phyloP scores from a whole-genome alignment of 2,329 filamentous ascomycete genomes.

The Capronia epimyces region DNA sequence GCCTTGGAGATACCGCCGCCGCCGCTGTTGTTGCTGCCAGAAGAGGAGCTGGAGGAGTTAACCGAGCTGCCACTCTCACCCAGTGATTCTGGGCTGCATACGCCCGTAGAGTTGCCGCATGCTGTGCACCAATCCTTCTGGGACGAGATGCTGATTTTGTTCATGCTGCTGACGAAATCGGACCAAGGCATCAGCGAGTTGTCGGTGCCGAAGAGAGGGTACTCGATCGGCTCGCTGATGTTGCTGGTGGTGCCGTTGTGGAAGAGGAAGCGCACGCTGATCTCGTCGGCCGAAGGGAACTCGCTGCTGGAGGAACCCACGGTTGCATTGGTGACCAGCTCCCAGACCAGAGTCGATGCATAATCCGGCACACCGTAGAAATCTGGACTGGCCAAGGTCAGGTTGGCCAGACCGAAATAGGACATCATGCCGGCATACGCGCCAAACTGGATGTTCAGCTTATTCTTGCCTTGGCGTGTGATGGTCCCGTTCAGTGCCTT shows the following conservation, averaged over 20 bases:
- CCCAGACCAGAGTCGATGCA: slow-evolving; percentile 73
- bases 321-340: slow-evolving; percentile 55
- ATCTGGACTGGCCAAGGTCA: slow-evolving; percentile 48
- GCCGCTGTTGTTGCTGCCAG: slow-evolving; percentile 35
- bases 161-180: slow-evolving; percentile 60
- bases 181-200: slow-evolving; percentile 59
- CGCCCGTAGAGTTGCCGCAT: slow-evolving; percentile 67
- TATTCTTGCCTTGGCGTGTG: slow-evolving; percentile 35
- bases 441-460: slow-evolving; percentile 54
- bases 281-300: slow-evolving; percentile 46
- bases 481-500: slow-evolving; percentile 42
- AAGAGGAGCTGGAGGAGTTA: slow-evolving; percentile 28
- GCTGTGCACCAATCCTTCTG: slow-evolving; percentile 65
- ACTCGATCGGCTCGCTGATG: slow-evolving; percentile 43
- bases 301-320: slow-evolving; percentile 28
- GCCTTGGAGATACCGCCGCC: slow-evolving; percentile 55
- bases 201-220: slow-evolving; percentile 56
- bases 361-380: slow-evolving; percentile 81
- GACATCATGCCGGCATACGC: slow-evolving; percentile 57
- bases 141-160: slow-evolving; percentile 60
- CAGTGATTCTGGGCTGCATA: slow-evolving; percentile 51
- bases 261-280: slow-evolving; percentile 56
- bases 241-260: slow-evolving; percentile 55
- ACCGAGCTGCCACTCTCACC: slow-evolving; percentile 28
- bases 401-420: slow-evolving; percentile 56